These are phyloP conservation scores for Cyclotella atomus DNA, from an alignment of 108 stramenopile genomes.

Conservation along the genomic window DNA sequence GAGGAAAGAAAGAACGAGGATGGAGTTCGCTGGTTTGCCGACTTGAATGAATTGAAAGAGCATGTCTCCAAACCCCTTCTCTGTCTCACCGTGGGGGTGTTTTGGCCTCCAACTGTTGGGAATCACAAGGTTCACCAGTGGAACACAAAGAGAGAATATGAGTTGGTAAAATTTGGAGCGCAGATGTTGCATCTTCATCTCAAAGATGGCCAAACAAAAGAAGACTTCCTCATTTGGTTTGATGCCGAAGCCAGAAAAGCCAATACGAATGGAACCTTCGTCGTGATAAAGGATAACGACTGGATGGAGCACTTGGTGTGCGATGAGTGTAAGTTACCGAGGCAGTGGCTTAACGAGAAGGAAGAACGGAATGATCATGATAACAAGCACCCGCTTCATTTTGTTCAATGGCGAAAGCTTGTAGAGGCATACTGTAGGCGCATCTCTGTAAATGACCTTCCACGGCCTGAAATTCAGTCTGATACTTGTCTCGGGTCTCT, in stretches of 20 bases:
- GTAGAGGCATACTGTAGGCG: neutral
- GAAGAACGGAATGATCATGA: neutral
- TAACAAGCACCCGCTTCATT: neutral
- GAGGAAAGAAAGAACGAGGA: too few species aligned
- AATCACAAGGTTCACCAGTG: neutral
- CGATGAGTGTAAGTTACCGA: neutral
- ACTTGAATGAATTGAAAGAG: too few species aligned
- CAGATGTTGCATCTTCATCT: neutral
- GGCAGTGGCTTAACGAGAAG: neutral
- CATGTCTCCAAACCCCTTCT: too few species aligned
- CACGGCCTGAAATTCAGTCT: neutral
- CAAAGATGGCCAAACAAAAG: neutral
- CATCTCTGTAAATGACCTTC: neutral
- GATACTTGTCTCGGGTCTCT: neutral
- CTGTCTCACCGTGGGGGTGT: slow-evolving; percentile 3
- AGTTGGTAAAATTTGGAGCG: neutral
- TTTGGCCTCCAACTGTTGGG: neutral
- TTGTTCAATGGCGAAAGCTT: neutral
- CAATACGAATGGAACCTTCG: neutral
- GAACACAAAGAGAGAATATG: neutral
- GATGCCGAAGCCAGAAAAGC: neutral
- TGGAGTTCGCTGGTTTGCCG: too few species aligned
- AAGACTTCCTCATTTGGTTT: neutral
- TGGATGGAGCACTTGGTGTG: neutral
- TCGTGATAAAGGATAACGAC: neutral